phyloP scores from a whole-genome alignment of 176 grass and related monocot genomes.

The Rhynchospora breviuscula region DNA sequence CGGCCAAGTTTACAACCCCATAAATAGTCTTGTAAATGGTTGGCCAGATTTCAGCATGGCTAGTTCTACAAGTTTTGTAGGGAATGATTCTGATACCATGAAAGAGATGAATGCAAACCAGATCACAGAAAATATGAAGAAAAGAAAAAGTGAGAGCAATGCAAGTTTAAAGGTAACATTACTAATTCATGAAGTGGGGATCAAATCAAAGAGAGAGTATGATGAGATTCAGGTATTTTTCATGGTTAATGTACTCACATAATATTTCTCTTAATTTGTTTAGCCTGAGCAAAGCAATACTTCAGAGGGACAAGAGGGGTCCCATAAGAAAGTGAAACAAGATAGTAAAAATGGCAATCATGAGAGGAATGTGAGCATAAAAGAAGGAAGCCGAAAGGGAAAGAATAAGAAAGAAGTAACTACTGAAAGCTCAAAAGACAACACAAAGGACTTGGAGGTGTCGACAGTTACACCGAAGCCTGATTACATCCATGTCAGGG shows the following conservation, averaged over 20 bases:
- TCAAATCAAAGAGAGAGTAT: constrained; percentile 10
- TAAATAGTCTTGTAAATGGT: constrained; percentile 19
- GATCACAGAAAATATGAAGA: constrained; percentile 25
- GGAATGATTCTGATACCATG: background rate
- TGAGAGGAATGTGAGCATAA: background rate
- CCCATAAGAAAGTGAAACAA: constrained; percentile 11
- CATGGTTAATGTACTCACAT: background rate
- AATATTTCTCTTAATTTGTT: background rate
- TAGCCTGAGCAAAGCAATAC: background rate
- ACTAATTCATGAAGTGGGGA: background rate
- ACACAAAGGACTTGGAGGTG: background rate
- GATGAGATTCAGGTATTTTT: background rate
- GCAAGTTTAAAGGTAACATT: constrained; percentile 48
- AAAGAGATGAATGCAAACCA: constrained; percentile 14
- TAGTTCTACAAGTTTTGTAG: constrained; percentile 24
- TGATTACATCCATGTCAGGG: constrained; percentile 95
- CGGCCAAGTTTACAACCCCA: background rate
- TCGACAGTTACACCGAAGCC: constrained; percentile 32
- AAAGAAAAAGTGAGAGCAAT: constrained; percentile 44
- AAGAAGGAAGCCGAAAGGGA: constrained; percentile 30
- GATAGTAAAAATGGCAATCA: background rate
- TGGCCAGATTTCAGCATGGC: constrained; percentile 49
- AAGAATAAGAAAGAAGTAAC: constrained; percentile 41
- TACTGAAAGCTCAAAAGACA: constrained; percentile 23
- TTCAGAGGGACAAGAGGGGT: background rate